Evolutionary conservation across 805 yeast genomes (phyloP), one percentile per base, ranked within the genome.

Genomic region (Scheffersomyces coipomensis): DNA sequence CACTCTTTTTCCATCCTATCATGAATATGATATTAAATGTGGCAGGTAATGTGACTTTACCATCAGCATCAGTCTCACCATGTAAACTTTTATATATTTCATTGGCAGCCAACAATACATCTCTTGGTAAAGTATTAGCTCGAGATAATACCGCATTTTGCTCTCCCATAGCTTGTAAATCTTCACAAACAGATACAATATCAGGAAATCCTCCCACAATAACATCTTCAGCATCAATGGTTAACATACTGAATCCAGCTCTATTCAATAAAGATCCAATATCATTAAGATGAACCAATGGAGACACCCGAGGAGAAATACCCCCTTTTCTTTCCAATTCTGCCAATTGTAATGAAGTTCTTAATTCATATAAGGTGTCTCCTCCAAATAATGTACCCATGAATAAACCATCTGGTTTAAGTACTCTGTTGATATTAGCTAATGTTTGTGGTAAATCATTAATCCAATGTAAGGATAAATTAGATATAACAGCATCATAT

Each of bases 1-100:
- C 76, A 39, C 86, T 75, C 47, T 82, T 80, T 57, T 85, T 88
- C 96, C 96, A 88, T 2, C 95, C 96, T 55, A 88, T 85, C 88
- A 87, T 83, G 56, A 83, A 84, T 19, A 87, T 78, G 38, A 88
- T 77, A 44, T 88, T 67, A 62, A 78, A 88, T 0, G 95, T 87
- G 8, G 88, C 89, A 1, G 95, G 95, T n/a, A 87, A 56, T 0
- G 79, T 65, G 51, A 48, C 68, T 5, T 47, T 37, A 2, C 72
- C 78, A 12, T 65, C 47, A 2, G 62, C 65, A 43, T 77, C 86
- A 5, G 57, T 57, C 34, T 81, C 83, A 2, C 88, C 89, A 56
- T 88, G 91, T 56, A 88, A 65, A 5, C 78, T 66, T 46, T 71
- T 71, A 58, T 88, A 88, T 25, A 88, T 85, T 19, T 86, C 83